Percentiles rank a stretch among this genome's conserved stretches.
Conservation (phyloP, 2,329 filamentous ascomycete genomes). For the Coniella lustricola region DNA sequence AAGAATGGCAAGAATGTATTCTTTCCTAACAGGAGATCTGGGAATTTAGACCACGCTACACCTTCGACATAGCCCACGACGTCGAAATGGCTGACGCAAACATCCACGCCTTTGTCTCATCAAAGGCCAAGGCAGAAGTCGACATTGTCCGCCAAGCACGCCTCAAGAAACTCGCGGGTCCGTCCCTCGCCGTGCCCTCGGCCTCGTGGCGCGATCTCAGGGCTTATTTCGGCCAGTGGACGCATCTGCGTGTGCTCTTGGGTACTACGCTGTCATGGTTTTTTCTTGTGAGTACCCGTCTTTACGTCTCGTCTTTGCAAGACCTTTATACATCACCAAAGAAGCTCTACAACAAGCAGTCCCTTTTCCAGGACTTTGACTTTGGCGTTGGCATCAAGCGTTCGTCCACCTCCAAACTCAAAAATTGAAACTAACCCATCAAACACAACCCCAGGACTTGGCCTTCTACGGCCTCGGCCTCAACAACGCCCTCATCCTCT, state of each 20-base stretch:
- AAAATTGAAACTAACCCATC: background rate
- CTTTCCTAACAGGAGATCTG: too few species aligned
- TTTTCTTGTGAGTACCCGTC: slow-evolving; percentile 56
- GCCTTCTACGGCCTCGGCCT: slow-evolving; percentile 65
- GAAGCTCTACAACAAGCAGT: too few species aligned
- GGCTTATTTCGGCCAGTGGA: slow-evolving; percentile 61
- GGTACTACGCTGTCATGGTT: slow-evolving; percentile 80
- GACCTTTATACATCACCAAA: too few species aligned
- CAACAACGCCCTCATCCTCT: slow-evolving; percentile 67
- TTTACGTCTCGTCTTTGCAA: too few species aligned
- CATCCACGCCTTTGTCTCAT: slow-evolving; percentile 52
- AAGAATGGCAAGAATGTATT: background rate
- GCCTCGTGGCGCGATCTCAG: slow-evolving; percentile 64
- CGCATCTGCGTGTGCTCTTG: slow-evolving; percentile 62
- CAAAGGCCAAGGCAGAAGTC: slow-evolving; percentile 39
- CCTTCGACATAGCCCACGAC: slow-evolving; percentile 71
- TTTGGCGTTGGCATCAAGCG: too few species aligned
- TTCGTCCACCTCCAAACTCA: too few species aligned
- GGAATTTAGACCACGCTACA: slow-evolving; percentile 28
- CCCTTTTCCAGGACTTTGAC: too few species aligned
- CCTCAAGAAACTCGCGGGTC: slow-evolving; percentile 44
- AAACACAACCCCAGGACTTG: slow-evolving; percentile 41
- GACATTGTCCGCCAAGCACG: slow-evolving; percentile 43
- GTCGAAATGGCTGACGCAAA: slow-evolving; percentile 69
- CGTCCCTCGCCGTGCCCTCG: slow-evolving; percentile 54